Evolutionary conservation across 2,329 filamentous ascomycete species (phyloP).

Genomic region (Fusarium nematophilum): DNA sequence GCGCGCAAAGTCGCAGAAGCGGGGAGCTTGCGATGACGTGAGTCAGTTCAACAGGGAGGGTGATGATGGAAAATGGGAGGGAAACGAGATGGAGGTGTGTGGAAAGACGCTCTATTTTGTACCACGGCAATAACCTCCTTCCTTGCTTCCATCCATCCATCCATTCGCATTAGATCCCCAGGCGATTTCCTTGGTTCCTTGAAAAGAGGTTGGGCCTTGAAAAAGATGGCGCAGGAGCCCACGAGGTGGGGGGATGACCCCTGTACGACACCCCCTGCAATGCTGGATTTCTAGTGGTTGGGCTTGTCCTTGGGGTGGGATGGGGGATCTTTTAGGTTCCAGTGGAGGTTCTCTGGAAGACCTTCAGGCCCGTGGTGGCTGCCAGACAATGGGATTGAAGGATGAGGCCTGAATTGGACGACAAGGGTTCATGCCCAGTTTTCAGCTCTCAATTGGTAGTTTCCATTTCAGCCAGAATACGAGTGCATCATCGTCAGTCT

Average conservation of each 20-base stretch:
- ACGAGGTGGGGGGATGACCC: conserved; percentile 28
- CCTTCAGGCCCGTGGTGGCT: too few species aligned
- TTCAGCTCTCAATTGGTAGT: conserved; percentile 3
- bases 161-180: too few species aligned
- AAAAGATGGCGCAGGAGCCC: conserved; percentile 38
- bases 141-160: conserved; percentile 3
- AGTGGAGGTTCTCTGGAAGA: too few species aligned
- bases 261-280: conserved; percentile 25
- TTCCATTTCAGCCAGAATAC: background rate
- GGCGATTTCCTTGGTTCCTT: conserved; percentile 16
- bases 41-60: too few species aligned
- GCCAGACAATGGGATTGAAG: background rate
- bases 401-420: background rate
- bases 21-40: conserved; percentile 16
- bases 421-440: conserved; percentile 3
- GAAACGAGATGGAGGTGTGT: conserved; percentile 19
- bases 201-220: conserved; percentile 34
- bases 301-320: conserved; percentile 9
- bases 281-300: conserved; percentile 29
- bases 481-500: too few species aligned
- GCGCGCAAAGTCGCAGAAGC: conserved; percentile 4
- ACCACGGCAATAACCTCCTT: conserved; percentile 10
- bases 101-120: conserved; percentile 30
- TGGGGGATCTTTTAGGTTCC: conserved; percentile 9
- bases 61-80: conserved; percentile 9